Conservation (phyloP, 805 yeast species). For the Clavispora santaluciae region DNA sequence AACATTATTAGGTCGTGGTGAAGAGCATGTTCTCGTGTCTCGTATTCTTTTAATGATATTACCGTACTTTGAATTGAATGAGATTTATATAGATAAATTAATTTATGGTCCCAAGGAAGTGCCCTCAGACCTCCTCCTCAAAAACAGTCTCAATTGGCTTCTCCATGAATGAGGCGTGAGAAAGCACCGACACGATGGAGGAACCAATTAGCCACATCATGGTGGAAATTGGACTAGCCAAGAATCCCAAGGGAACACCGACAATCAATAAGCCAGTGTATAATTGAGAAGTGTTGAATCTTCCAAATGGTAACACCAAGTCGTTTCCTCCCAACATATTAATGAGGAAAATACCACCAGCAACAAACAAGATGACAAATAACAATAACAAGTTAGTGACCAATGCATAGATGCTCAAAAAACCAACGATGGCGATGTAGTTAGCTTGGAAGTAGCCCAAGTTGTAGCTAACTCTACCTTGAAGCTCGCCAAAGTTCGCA, state of each 20-base stretch:
- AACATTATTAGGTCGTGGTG: too few species aligned
- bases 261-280: conserved; percentile 78
- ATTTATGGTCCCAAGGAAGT: too few species aligned
- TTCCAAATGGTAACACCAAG: conserved; percentile 67
- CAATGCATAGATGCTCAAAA: conserved; percentile 78
- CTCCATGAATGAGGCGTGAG: conserved; percentile 89
- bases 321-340: conserved; percentile 77
- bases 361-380: conserved; percentile 71
- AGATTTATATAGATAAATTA: too few species aligned
- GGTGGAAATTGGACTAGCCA: conserved; percentile 87
- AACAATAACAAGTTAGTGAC: conserved; percentile 79
- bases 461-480: conserved; percentile 83
- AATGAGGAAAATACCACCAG: conserved; percentile 75
- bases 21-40: too few species aligned
- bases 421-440: conserved; percentile 67
- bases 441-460: conserved; percentile 83
- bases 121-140: conserved; percentile 59
- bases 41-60: too few species aligned
- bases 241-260: conserved; percentile 74
- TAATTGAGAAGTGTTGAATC: conserved; percentile 70
- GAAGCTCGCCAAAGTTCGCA: conserved; percentile 80
- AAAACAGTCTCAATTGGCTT: conserved; percentile 94
- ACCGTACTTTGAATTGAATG: too few species aligned
- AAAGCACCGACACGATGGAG: conserved; percentile 67
- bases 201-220: conserved; percentile 91